These are phyloP conservation scores for Candida mesenterica DNA, from an alignment of 1,139 yeast genomes.

Conservation along the genomic window DNA sequence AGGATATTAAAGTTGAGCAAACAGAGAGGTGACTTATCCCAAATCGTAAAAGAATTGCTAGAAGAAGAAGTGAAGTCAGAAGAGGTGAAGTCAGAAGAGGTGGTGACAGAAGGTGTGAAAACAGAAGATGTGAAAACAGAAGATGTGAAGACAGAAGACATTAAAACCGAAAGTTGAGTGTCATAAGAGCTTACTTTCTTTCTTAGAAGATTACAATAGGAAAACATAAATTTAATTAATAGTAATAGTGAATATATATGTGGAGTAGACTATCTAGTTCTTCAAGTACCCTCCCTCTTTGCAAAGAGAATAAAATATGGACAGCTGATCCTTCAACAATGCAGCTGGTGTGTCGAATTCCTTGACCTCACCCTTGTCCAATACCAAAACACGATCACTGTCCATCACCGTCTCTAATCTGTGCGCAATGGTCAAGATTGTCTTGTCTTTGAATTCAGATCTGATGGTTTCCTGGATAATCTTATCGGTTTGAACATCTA, in stretches of 20 bases:
- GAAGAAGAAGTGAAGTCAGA: not conserved
- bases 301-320: slow-evolving; percentile 22
- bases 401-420: slow-evolving; percentile 27
- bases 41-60: slow-evolving; percentile 4
- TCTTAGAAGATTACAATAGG: no score
- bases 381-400: slow-evolving; percentile 25
- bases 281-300: slow-evolving; percentile 21
- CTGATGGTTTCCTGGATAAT: slow-evolving; percentile 26
- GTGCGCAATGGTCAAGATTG: slow-evolving; percentile 27
- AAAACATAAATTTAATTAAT: no score
- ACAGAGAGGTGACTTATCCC: slow-evolving; percentile 36
- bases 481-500: slow-evolving; percentile 28
- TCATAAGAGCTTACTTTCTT: no score
- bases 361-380: slow-evolving; percentile 22
- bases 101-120: no score
- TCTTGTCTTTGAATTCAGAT: slow-evolving; percentile 22
- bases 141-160: no score
- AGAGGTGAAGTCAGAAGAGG: not conserved
- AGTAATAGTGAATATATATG: no score
- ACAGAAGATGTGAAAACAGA: no score
- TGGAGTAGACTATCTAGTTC: not conserved
- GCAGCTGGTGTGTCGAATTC: slow-evolving; percentile 23
- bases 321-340: slow-evolving; percentile 17
- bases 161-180: no score
- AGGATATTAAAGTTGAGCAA: slow-evolving; percentile 31